Percentiles rank a stretch among this genome's conserved stretches.
Conservation (phyloP, 495 filamentous ascomycete species). For the Bacidia rubella region DNA sequence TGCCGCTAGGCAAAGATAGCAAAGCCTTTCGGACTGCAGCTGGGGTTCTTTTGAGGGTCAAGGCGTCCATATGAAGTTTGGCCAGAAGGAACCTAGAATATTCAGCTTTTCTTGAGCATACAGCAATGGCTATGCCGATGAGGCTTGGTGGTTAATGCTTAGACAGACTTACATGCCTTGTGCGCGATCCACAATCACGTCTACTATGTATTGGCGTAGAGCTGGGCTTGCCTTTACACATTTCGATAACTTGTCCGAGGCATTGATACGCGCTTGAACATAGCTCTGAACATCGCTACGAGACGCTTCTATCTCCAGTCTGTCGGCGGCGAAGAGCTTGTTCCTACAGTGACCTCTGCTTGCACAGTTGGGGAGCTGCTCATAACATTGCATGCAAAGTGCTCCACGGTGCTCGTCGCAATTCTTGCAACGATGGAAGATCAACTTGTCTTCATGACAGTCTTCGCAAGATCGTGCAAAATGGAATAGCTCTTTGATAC, state of each 20-base stretch:
- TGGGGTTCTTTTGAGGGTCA: conserved; percentile 24
- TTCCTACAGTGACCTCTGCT: conserved; percentile 6
- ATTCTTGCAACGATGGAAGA: not conserved
- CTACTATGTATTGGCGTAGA: conserved; percentile 13
- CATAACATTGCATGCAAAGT: conserved; percentile 11
- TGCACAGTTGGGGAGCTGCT: conserved; percentile 1
- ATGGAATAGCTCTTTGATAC: conserved; percentile 8
- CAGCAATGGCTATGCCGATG: too few relatives aligned
- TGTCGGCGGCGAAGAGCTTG: conserved; percentile 4
- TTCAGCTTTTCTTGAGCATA: too few relatives aligned
- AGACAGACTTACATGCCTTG: conserved; percentile 19
- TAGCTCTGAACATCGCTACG: conserved; percentile 23
- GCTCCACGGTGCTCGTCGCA: conserved; percentile 5
- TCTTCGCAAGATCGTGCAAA: conserved; percentile 8
- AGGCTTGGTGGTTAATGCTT: too few relatives aligned
- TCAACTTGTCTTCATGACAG: conserved; percentile 6
- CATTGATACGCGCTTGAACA: conserved; percentile 15
- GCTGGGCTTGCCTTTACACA: conserved; percentile 8
- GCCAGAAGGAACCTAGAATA: conserved; percentile 40
- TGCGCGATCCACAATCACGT: conserved; percentile 12
- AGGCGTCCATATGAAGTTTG: conserved; percentile 32
- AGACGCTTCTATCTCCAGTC: conserved; percentile 12
- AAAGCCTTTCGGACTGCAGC: conserved; percentile 25
- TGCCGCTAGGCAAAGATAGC: conserved; percentile 21
- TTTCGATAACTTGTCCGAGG: conserved; percentile 7